Evolutionary conservation across 345 rosid genomes (phyloP).

Genomic region (sweet orange (Citrus sinensis)): DVS_A1.0 CM039169.1:2921501-2922000

Average conservation of each 20-base stretch:
- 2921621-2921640: slow-evolving; percentile 88
- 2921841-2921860: background rate
- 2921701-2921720: slow-evolving; percentile 80
- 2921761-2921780: slow-evolving; percentile 84
- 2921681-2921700: slow-evolving; percentile 50
- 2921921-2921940: slow-evolving; percentile 3
- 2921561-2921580: background rate
- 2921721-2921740: slow-evolving; percentile 72
- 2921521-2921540: background rate
- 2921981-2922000: background rate
- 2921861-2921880: background rate
- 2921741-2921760: slow-evolving; percentile 72
- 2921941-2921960: background rate
- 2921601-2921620: slow-evolving; percentile 78
- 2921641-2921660: slow-evolving; percentile 43
- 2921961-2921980: background rate
- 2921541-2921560: background rate
- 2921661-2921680: slow-evolving; percentile 32
- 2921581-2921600: slow-evolving; percentile 79
- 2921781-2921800: slow-evolving; percentile 88
- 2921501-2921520: background rate
- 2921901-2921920: background rate
- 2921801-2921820: slow-evolving; percentile 5
- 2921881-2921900: background rate
- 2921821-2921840: background rate